These are phyloP conservation scores for Diatrype stigma DNA, from an alignment of 2,329 filamentous ascomycete species.

Conservation along the genomic window DNA sequence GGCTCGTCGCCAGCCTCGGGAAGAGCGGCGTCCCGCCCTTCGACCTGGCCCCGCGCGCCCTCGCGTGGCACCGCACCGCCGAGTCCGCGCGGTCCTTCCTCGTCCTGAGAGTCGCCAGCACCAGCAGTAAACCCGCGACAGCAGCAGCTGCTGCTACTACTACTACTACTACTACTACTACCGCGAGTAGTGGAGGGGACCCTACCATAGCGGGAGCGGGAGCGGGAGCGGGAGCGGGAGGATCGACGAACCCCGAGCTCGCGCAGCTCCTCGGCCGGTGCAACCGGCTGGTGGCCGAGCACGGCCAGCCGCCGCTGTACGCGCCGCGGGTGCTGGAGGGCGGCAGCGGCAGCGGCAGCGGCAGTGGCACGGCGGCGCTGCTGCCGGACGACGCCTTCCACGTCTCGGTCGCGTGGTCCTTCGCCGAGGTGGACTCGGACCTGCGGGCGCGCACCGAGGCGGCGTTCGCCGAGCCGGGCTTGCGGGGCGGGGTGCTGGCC, in stretches of 20 bases:
- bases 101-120: conserved; percentile 59
- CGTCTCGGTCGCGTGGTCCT: conserved; percentile 83
- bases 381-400: conserved; percentile 64
- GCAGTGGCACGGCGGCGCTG: no score
- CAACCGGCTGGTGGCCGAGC: conserved; percentile 58
- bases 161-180: not conserved
- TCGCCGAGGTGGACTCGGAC: conserved; percentile 48
- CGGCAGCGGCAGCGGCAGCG: not conserved
- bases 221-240: no score
- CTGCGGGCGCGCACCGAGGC: conserved; percentile 33
- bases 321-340: conserved; percentile 17
- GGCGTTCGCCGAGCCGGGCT: conserved; percentile 19
- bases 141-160: conserved; percentile 16
- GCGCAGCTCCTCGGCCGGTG: conserved; percentile 60
- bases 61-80: conserved; percentile 49
- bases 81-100: conserved; percentile 76
- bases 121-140: no score
- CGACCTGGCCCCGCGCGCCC: conserved; percentile 31
- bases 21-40: conserved; percentile 37
- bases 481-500: conserved; percentile 26
- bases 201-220: no score
- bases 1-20: conserved; percentile 37
- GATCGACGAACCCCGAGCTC: conserved; percentile 45
- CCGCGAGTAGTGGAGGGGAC: no score
- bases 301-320: conserved; percentile 71